Conservation (phyloP, 2,329 filamentous ascomycete genomes). For the Neodidymelliopsis sp. region DNA sequence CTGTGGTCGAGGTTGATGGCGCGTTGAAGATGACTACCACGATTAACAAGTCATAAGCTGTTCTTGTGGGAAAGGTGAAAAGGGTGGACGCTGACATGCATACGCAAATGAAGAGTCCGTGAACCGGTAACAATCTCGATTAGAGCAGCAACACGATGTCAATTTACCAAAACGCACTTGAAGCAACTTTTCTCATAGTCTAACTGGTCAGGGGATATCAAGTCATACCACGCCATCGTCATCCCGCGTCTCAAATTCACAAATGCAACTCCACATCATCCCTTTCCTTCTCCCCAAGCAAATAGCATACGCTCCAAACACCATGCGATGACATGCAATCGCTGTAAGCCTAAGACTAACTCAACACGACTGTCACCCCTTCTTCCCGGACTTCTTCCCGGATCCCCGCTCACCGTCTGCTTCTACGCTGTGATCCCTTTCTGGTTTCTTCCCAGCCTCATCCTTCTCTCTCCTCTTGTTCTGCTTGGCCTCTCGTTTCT, state of each 20-base stretch:
- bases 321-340: slow-evolving; percentile 6
- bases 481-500: background rate
- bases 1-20: slow-evolving; percentile 59
- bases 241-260: background rate
- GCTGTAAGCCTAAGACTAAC: background rate
- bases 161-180: background rate
- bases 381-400: background rate
- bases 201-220: slow-evolving; percentile 5
- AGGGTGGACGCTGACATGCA: background rate
- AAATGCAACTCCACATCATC: background rate
- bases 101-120: background rate
- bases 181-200: background rate
- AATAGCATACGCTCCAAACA: slow-evolving; percentile 8
- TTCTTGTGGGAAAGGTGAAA: background rate
- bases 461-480: background rate
- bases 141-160: too few species aligned
- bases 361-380: slow-evolving; percentile 1
- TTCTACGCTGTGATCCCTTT: background rate
- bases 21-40: slow-evolving; percentile 39
- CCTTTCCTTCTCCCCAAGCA: background rate
- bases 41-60: slow-evolving; percentile 23
- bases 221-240: background rate
- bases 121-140: background rate
- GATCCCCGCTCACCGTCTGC: background rate
- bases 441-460: background rate